Percentiles rank a stretch among this genome's conserved stretches.
These are phyloP conservation scores for Scytalidium lignicola DNA, from an alignment of 2,329 filamentous ascomycete species.

Conservation along the genomic window DNA sequence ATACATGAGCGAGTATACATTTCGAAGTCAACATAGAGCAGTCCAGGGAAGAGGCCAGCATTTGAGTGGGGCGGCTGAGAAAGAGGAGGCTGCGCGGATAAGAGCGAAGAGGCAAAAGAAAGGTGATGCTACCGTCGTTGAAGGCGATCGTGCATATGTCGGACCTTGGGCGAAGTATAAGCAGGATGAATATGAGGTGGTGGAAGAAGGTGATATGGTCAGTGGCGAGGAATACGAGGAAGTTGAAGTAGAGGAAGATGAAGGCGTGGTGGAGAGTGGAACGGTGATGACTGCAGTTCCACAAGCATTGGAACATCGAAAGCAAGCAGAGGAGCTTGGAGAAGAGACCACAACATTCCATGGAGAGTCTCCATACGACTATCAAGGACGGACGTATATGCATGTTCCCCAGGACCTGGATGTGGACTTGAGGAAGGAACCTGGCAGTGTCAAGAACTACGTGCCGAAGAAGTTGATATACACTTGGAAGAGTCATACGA, in stretches of 20 bases:
- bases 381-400: slow-evolving; percentile 96
- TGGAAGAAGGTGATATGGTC: slow-evolving; percentile 65
- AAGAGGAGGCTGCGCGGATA: slow-evolving; percentile 64
- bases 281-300: slow-evolving; percentile 53
- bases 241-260: slow-evolving; percentile 71
- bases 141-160: slow-evolving; percentile 82
- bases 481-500: slow-evolving; percentile 79
- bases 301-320: slow-evolving; percentile 48
- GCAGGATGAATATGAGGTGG: slow-evolving; percentile 66
- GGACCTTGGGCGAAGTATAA: slow-evolving; percentile 91
- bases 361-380: slow-evolving; percentile 78
- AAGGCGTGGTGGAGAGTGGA: slow-evolving; percentile 60
- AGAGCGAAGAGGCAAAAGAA: slow-evolving; percentile 77
- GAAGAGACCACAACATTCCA: slow-evolving; percentile 85
- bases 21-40: slow-evolving; percentile 80
- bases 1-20: slow-evolving; percentile 83
- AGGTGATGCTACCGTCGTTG: slow-evolving; percentile 76
- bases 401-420: slow-evolving; percentile 90
- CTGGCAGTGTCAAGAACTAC: slow-evolving; percentile 78
- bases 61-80: slow-evolving; percentile 51
- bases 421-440: slow-evolving; percentile 76
- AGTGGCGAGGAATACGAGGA: slow-evolving; percentile 76
- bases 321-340: slow-evolving; percentile 53
- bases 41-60: slow-evolving; percentile 64
- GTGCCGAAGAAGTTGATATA: slow-evolving; percentile 93